Conservation (phyloP, 257 asterid species). For the Scutellaria galericulata region DNA sequence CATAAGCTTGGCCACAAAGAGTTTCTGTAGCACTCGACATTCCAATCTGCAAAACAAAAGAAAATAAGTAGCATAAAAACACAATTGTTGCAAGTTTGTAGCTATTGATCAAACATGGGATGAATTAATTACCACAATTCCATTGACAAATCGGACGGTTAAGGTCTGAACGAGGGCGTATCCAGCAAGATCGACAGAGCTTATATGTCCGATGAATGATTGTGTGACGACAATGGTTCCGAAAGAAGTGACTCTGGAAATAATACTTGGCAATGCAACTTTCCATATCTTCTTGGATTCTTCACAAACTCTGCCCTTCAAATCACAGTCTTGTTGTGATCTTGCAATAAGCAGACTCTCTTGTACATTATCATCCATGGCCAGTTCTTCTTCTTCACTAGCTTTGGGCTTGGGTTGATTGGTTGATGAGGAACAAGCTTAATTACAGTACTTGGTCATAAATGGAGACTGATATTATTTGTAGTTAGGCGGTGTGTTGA, state of each 20-base stretch:
- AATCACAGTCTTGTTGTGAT: not conserved
- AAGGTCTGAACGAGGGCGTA: conserved; percentile 30
- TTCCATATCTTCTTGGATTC: conserved; percentile 36
- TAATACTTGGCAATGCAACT: conserved; percentile 18
- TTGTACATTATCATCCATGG: not conserved
- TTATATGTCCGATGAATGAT: conserved; percentile 27
- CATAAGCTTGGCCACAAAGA: conserved; percentile 64
- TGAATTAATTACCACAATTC: not conserved
- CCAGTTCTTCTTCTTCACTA: not conserved
- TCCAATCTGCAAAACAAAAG: conserved; percentile 44
- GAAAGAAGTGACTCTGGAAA: conserved; percentile 19
- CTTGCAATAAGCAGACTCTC: not conserved
- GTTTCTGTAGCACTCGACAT: conserved; percentile 65
- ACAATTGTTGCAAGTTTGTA: too few species aligned
- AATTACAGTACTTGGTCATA: too few species aligned
- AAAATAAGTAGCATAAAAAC: not conserved
- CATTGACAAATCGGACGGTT: conserved; percentile 9
- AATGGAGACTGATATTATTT: too few species aligned
- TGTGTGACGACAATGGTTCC: conserved; percentile 21
- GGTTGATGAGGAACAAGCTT: too few species aligned
- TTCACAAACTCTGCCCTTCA: conserved; percentile 13
- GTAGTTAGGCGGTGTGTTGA: too few species aligned
- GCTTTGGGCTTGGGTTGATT: too few species aligned
- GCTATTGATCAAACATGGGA: not conserved
- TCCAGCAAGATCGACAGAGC: conserved; percentile 20